Percentiles rank a stretch among this genome's conserved stretches.
These are phyloP conservation scores for Botryotinia narcissicola DNA, from an alignment of 2,329 filamentous ascomycete species.

Conservation along the genomic window DNA sequence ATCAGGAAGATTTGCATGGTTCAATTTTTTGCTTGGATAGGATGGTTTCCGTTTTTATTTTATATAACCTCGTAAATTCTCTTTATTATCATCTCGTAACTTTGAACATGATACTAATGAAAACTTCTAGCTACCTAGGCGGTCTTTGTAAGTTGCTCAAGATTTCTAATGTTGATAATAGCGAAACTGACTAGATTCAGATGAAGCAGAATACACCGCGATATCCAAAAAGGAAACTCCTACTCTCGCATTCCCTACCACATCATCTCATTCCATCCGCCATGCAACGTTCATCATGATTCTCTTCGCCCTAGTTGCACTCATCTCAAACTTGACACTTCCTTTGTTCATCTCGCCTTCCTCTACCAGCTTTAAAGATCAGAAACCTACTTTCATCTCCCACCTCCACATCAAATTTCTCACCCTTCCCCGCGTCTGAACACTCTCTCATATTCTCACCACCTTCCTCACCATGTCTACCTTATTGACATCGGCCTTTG, in stretches of 20 bases:
- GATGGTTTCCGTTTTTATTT: constrained; percentile 41
- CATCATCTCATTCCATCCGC: constrained; percentile 14
- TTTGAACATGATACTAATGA: not conserved
- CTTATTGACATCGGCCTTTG: constrained; percentile 1
- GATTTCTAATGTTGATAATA: not conserved
- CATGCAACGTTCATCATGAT: constrained; percentile 18
- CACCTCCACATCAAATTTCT: not conserved
- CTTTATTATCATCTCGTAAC: not conserved
- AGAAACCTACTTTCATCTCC: not conserved
- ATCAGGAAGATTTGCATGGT: constrained; percentile 30
- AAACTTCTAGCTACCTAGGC: constrained; percentile 18
- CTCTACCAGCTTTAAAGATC: not conserved
- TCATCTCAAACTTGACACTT: constrained; percentile 15
- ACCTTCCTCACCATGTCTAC: constrained; percentile 13
- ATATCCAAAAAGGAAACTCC: constrained; percentile 10
- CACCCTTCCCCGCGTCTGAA: constrained; percentile 17
- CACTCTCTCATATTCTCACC: constrained; percentile 14
- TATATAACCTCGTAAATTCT: constrained; percentile 36
- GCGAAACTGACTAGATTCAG: not conserved
- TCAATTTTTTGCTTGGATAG: constrained; percentile 39
- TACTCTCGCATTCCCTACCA: constrained; percentile 2
- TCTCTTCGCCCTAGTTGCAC: constrained; percentile 15
- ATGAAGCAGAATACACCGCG: constrained; percentile 15
- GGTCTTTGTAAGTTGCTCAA: constrained; percentile 14
- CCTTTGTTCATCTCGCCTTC: constrained; percentile 10